Conservation (phyloP, 2,329 filamentous ascomycete species). For the Penicillium italicum region DNA sequence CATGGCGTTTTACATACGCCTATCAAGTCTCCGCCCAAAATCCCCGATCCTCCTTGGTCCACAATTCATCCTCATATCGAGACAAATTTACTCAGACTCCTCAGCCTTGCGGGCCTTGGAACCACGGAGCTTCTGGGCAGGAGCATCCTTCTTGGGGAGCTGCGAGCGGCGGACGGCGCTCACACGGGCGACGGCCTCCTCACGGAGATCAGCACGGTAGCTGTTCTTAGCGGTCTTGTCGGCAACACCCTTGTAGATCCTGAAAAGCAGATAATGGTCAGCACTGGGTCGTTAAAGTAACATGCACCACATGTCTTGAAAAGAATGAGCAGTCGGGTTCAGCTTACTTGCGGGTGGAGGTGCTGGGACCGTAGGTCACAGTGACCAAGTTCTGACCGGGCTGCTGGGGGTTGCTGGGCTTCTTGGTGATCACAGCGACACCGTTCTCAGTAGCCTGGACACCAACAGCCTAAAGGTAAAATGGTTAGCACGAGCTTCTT, state of each 20-base stretch:
- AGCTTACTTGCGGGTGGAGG: slow-evolving; percentile 74
- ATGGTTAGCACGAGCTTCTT: no score
- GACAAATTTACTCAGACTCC: slow-evolving; percentile 34
- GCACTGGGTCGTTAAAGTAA: slow-evolving; percentile 2
- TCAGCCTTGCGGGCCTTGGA: slow-evolving; percentile 70
- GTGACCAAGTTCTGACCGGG: slow-evolving; percentile 65
- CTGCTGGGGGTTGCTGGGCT: slow-evolving; percentile 66
- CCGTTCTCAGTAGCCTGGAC: slow-evolving; percentile 72
- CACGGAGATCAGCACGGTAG: slow-evolving; percentile 78
- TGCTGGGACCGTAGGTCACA: slow-evolving; percentile 67
- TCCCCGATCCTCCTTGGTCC: slow-evolving; percentile 3
- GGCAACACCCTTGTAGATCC: slow-evolving; percentile 86
- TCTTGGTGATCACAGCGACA: slow-evolving; percentile 81
- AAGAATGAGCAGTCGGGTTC: background rate
- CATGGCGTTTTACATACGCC: slow-evolving; percentile 20
- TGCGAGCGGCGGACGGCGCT: slow-evolving; percentile 79
- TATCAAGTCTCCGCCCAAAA: slow-evolving; percentile 1
- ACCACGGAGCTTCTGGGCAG: slow-evolving; percentile 72
- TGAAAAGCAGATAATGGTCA: slow-evolving; percentile 35
- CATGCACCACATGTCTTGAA: background rate
- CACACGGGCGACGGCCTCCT: slow-evolving; percentile 77
- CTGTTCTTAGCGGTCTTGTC: slow-evolving; percentile 74
- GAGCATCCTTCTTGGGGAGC: slow-evolving; percentile 70
- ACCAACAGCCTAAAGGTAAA: slow-evolving; percentile 67
- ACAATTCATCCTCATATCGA: slow-evolving; percentile 4